phyloP scores from a whole-genome alignment of 2,329 filamentous ascomycete genomes.

The Chaetothyriales sp. region DNA sequence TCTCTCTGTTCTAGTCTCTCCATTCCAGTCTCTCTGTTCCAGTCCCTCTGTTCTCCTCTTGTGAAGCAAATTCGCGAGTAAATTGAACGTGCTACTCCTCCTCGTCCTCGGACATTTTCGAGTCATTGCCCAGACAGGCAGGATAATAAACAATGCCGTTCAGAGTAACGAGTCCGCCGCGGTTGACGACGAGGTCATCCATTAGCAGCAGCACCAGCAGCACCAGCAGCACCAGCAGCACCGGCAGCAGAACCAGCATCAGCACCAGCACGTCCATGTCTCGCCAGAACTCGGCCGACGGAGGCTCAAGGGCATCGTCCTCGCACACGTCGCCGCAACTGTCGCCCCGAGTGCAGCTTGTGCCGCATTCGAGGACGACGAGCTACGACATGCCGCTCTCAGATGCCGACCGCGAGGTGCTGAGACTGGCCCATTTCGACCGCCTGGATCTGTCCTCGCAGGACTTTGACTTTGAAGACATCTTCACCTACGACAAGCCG shows the following conservation, averaged over 20 bases:
- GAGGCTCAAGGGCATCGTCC: neutral
- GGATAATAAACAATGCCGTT: neutral
- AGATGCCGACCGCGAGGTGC: conserved; percentile 10
- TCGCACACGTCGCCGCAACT: neutral
- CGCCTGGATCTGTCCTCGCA: conserved; percentile 16
- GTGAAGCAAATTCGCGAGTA: neutral
- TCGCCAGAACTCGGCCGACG: neutral
- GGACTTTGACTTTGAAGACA: conserved; percentile 19
- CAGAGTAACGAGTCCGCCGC: neutral
- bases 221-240: conserved; percentile 1
- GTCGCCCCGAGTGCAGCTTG: conserved; percentile 14
- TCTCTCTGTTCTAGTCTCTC: too few relatives aligned
- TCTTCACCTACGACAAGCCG: conserved; percentile 19
- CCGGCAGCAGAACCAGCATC: conserved; percentile 3
- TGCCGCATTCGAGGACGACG: conserved; percentile 14
- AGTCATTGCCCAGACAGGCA: neutral
- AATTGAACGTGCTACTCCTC: neutral
- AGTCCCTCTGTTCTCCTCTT: too few relatives aligned
- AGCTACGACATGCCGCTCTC: conserved; percentile 17
- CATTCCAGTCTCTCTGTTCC: neutral
- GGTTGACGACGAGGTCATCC: neutral
- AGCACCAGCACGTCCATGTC: neutral
- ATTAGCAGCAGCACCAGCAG: conserved; percentile 2
- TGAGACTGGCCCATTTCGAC: conserved; percentile 15
- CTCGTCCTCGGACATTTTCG: neutral